Base-by-base conservation (phyloP, 257 asterid genomes). In the Nyctanthes arbortristis region DNA sequence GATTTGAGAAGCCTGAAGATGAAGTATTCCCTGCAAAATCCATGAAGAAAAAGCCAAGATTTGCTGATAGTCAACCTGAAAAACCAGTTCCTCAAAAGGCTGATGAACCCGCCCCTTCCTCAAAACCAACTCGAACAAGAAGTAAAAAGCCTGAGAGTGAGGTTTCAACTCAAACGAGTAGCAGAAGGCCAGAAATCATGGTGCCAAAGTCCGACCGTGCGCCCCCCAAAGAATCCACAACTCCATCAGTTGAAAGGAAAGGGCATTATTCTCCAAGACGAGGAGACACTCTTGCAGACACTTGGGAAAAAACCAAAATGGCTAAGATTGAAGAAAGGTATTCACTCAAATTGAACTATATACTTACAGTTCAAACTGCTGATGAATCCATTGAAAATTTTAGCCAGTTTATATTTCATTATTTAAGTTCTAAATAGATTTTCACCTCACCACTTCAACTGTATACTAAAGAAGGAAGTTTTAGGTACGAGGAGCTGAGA, bases 301-400 rank as follows among this genome's bases (percentile, higher is more conserved):
- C 80, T 54, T 92, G 98, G 98, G 87, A 84, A 70, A 82, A 75
- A 67, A 70, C 73, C 16, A 75, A 89, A 82, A 47, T 89, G 83
- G 72, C 85, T 16, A 87, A 76, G 80, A 80, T 92, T 72, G 79
- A 66, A 36, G 85, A 82, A 69, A 68, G 87, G 97, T 91, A 87
- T 1, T 31, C 9, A 40, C 22, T 34, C 39, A 28, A 57, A 33
- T 79, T 25, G 5, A n/a, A 47, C 27, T n/a, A 47, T 18, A 18
- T 47, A 16, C 18, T 16, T 18, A 47, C 9, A 47, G 22, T 16
- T 47, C 25, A 4, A 47, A 13, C 11, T 47, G 25, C 10, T 47
- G 25, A 16, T 49, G 57, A 49, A 7, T 49, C 27, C 27, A 49
- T 49, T 20, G 57, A 49, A 5, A 16, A 4, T 5, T 16, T 43